Conservation (phyloP, 1,284 basidiomycete species). For the Stereum hirsutum region DNA sequence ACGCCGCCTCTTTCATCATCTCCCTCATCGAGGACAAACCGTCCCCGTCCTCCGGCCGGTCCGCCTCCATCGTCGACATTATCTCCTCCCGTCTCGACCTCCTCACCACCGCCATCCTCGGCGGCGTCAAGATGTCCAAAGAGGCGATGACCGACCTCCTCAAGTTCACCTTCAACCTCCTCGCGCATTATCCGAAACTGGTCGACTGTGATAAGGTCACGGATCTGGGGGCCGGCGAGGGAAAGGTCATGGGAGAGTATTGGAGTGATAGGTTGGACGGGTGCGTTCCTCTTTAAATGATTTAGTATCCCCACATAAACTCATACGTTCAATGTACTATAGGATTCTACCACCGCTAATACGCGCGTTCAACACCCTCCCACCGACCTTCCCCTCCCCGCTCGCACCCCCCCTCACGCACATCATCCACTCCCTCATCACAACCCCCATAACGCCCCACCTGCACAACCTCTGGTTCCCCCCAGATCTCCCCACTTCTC, state of each 20-base stretch:
- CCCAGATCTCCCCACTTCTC: background rate
- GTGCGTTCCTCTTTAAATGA: constrained; percentile 27
- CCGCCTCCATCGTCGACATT: constrained; percentile 44
- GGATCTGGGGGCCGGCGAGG: constrained; percentile 14
- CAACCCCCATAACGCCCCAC: constrained; percentile 50
- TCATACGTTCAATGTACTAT: background rate
- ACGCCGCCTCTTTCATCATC: constrained; percentile 35
- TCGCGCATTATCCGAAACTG: constrained; percentile 55
- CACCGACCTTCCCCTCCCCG: constrained; percentile 49
- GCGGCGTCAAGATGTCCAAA: constrained; percentile 42
- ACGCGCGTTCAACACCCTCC: constrained; percentile 51
- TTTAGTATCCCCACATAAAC: background rate
- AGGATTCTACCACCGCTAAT: constrained; percentile 54
- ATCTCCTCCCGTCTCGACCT: constrained; percentile 48
- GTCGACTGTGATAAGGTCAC: constrained; percentile 13
- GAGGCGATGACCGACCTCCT: constrained; percentile 72
- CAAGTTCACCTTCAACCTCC: constrained; percentile 70
- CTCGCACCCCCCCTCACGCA: constrained; percentile 62
- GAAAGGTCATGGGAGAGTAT: constrained; percentile 46
- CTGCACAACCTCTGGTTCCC: constrained; percentile 45
- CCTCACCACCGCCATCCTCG: constrained; percentile 34
- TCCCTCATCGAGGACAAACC: constrained; percentile 53
- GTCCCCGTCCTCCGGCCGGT: constrained; percentile 27
- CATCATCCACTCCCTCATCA: constrained; percentile 65
- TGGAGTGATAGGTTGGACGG: constrained; percentile 65